These are phyloP conservation scores for Cutaneotrichosporon curvatum DNA, from an alignment of 1,284 basidiomycete species.

Conservation along the genomic window DNA sequence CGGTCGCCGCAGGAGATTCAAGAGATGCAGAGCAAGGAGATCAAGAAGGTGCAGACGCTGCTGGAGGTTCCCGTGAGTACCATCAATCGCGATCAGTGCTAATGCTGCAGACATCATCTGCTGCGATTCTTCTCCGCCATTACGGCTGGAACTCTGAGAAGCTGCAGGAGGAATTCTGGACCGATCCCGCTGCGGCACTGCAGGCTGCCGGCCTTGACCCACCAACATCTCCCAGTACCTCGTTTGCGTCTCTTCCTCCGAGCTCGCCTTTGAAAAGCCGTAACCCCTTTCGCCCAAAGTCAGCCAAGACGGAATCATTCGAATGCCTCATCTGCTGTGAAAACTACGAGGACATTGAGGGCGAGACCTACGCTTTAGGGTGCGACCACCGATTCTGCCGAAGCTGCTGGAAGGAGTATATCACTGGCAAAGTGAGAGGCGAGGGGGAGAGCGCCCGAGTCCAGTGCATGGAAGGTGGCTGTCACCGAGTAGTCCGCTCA, in stretches of 20 bases:
- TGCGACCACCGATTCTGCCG: constrained; percentile 80
- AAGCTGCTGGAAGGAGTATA: constrained; percentile 80
- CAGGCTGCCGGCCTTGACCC: constrained; percentile 60
- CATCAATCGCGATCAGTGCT: constrained; percentile 8
- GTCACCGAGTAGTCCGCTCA: constrained; percentile 62
- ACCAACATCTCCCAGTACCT: constrained; percentile 35
- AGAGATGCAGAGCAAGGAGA: constrained; percentile 65
- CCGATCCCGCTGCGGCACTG: constrained; percentile 64
- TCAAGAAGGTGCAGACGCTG: constrained; percentile 76
- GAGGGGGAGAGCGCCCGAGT: constrained; percentile 78
- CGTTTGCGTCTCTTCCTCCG: constrained; percentile 26
- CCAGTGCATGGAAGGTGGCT: constrained; percentile 89
- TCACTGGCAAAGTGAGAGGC: constrained; percentile 75
- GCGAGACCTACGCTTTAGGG: constrained; percentile 55
- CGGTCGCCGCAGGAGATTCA: constrained; percentile 71
- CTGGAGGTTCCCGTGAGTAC: constrained; percentile 72
- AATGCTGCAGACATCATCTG: constrained; percentile 49
- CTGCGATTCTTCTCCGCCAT: constrained; percentile 73
- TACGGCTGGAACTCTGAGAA: constrained; percentile 94
- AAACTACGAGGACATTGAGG: constrained; percentile 57
- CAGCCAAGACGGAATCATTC: constrained; percentile 52
- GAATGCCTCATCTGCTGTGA: constrained; percentile 88
- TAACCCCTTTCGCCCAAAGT: constrained; percentile 9
- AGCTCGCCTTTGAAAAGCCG: constrained; percentile 36
- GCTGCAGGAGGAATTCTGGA: constrained; percentile 93